Base-by-base conservation (phyloP, 257 asterid genomes). In the Solanum chaucha region DNA sequence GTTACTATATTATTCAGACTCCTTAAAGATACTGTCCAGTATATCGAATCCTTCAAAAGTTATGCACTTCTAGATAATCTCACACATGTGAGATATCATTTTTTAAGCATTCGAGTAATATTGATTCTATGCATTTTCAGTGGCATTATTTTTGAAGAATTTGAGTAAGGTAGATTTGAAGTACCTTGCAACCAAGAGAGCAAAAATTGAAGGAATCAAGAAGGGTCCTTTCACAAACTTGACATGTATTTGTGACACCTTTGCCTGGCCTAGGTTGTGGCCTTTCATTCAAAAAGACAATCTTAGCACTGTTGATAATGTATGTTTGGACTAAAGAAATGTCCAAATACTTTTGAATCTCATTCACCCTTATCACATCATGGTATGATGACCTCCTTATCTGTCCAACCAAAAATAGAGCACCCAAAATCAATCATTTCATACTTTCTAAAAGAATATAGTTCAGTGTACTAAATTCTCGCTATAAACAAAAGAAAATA, bases 171-270 rank as follows among this genome's bases (percentile, higher is more conserved):
- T 34, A 0, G 2, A 15, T 15, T 64, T 2, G 55, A 34, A 3
- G n/a, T 89, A 94, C 97, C 97, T 94, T 94, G 94, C 97, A 94
- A 87, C 96, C 96, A 68, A 94, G 95, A 89, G 97, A 94, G 91
- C 97, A 94, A 90, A 93, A 94, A 28, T 73, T 74, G 94, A 92
- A 94, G 89, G 94, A 89, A 51, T 94, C 97, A 85, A 94, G 97
- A 87, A 94, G 96, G 90, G 93, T 91, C 32, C 97, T 94, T n/a
- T 90, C 89, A 34, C 97, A 94, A 87, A 91, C 97, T 34, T 83
- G 86, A 90, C 97, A 94, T 85, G 94, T 80, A 80, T 94, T 94
- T 82, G 96, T 90, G 84, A 88, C 94, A 67, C 96, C 95, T 89
- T 94, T 94, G 28, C 93, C 93, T 8, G 93, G 93, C 90, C 96